Evolutionary conservation across 148 eudicot species (phyloP), one percentile per base, ranked within the genome.

Genomic region (Agrostemma githago): DNA sequence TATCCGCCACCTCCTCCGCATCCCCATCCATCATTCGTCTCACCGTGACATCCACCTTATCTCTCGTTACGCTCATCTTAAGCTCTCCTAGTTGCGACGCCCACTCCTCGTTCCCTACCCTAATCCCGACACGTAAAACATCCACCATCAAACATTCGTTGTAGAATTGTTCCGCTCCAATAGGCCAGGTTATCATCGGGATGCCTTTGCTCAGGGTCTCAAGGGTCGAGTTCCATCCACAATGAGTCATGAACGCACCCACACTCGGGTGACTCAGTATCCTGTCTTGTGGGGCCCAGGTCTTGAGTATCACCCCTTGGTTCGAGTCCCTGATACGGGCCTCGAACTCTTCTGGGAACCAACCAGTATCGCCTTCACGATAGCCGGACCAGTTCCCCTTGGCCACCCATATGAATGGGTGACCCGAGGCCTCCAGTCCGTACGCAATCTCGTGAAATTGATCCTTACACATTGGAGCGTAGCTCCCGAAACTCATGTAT

Each of bases 291-390:
- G 48, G 34, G 0, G 34, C 34, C 34, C 34, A 26, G 34, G 34
- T 26, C 34, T 26, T 26, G 34, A 26, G 34, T 3, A 74, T 3
- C n/a, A 74, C 8, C 14, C 77, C 77, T 4, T 15, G 37, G 10
- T 34, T 63, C 7, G 53, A 6, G 10, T 43, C 17, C 6, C 26
- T 15, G 15, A 74, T 37, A 6, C 77, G 54, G 46, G 48, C 61
- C 46, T 74, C 77, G 51, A 74, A 74, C 34, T 70, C 77, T 0
- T 74, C 70, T 0, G 77, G 77, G 8, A 74, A 17, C 77, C 70
- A 74, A 16, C 39, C 57, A n/a, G n/a, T n/a, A n/a, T n/a, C n/a
- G n/a, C n/a, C n/a, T n/a, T n/a, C n/a, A n/a, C n/a, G n/a, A n/a
- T n/a, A n/a, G n/a, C n/a, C n/a, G n/a, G n/a, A 5, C n/a, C 42